phyloP scores from a whole-genome alignment of 2,329 filamentous ascomycete genomes.

The Ophiocordyceps sinensis region DNA sequence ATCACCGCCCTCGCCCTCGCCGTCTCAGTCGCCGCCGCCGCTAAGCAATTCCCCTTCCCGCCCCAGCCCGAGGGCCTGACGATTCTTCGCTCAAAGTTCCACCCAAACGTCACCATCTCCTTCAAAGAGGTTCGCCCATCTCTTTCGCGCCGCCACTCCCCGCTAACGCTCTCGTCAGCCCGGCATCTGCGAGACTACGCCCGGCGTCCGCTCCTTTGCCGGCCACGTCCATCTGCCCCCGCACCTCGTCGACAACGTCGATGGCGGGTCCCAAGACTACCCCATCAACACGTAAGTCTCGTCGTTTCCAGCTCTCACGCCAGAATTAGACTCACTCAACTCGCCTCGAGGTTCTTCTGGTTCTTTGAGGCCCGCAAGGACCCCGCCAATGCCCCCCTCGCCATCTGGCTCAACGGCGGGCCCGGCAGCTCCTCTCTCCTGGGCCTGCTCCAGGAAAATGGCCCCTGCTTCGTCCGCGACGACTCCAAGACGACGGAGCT shows the following conservation, averaged over 20 bases:
- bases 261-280: conserved; percentile 31
- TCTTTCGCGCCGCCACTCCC: not conserved
- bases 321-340: not conserved
- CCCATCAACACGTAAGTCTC: conserved; percentile 5
- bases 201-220: conserved; percentile 48
- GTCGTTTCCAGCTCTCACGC: not conserved
- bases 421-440: conserved; percentile 47
- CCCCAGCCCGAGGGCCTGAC: conserved; percentile 21
- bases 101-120: conserved; percentile 44
- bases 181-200: conserved; percentile 42
- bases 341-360: conserved; percentile 26
- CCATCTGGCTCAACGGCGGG: conserved; percentile 53
- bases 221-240: conserved; percentile 47
- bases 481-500: conserved; percentile 36
- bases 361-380: conserved; percentile 31
- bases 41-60: conserved; percentile 13
- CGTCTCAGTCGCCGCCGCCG: conserved; percentile 6
- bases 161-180: conserved; percentile 21
- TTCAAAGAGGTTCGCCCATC: conserved; percentile 34
- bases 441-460: conserved; percentile 48
- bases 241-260: conserved; percentile 12
- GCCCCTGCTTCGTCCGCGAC: conserved; percentile 33
- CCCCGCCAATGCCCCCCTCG: conserved; percentile 26
- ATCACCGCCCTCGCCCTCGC: too few species aligned
- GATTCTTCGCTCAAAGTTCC: conserved; percentile 41